Evolutionary conservation across 2,329 filamentous ascomycete genomes (phyloP).

Genomic region (Botrytis deweyae): DNA sequence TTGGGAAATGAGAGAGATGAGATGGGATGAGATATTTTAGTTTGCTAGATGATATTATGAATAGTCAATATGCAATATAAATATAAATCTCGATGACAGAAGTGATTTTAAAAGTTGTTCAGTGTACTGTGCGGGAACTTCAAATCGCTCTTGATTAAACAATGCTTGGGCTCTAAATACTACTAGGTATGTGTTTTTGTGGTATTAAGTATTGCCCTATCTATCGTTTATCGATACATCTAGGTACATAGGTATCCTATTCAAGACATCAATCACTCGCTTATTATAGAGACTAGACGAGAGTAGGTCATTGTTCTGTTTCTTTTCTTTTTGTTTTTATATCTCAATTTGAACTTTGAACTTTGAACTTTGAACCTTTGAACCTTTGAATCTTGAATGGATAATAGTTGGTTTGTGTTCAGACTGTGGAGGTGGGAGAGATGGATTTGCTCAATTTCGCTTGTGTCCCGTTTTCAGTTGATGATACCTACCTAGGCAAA

Average conservation of each 20-base stretch:
- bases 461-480: no score
- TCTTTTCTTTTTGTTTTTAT: no score
- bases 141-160: not conserved
- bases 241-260: not conserved
- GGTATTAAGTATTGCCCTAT: not conserved
- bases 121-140: not conserved
- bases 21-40: slow-evolving; percentile 9
- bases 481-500: no score
- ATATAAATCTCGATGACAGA: not conserved
- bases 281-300: not conserved
- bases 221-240: not conserved
- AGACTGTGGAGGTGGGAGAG: no score
- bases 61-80: slow-evolving; percentile 7
- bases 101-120: no score
- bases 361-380: no score
- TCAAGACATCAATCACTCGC: not conserved
- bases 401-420: no score
- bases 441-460: no score
- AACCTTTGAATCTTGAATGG: no score
- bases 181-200: not conserved
- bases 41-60: slow-evolving; percentile 19
- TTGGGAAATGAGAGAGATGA: slow-evolving; percentile 5
- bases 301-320: not conserved
- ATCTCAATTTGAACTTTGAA: not conserved
- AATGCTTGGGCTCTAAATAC: not conserved